Base-by-base conservation (phyloP, 2,329 filamentous ascomycete species). In the Stromatinia cepivora region DNA sequence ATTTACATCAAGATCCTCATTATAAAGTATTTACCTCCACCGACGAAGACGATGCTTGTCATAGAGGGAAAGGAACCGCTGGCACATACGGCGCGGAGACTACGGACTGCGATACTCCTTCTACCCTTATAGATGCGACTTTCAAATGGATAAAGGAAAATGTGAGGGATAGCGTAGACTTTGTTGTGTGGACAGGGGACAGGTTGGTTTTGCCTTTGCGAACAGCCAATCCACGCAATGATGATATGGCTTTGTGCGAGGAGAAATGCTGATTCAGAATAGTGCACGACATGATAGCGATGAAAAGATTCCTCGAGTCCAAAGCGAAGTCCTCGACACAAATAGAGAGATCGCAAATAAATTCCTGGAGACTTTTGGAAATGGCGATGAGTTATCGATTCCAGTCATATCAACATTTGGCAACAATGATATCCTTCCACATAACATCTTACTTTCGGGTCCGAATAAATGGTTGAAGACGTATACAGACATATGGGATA, bases 341-440 rank as follows among this genome's bases (percentile, higher is more conserved):
- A 99, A 99, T 79, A 83, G 87, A 72, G 84, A 88, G 73, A 84
- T 97, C 72, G 90, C 93, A 62, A 81, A 88, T 75, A 92, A 92
- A 79, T 92, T 98, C 79, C 81, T 86, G 59, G 86, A 93, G 28
- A 84, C 91, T 13, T 97, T 97, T 77, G 84, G 85, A 31, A 82
- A 84, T 65, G 75, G 81, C 50, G 82, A 85, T 54, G 82, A 86
- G 73, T 85, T 93, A 70, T 80, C 84, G 17, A 86, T 98, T 5
- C 94, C 95, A 5, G 87, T 98, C 42, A 85, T 99, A 28, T 94
- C 95, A 0, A 97, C 90, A 0, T 90, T 97, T 74, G 95, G 95
- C 71, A 99, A 99, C 82, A 99, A 99, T 80, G 95, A 99, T 77
- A 94, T 99, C 70, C 87, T 97, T 71, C 95, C 95, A 1, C 95